Evolutionary conservation across 768 basidiomycete genomes (phyloP).

Genomic region (Chalciporus pseudorubinellus): DNA sequence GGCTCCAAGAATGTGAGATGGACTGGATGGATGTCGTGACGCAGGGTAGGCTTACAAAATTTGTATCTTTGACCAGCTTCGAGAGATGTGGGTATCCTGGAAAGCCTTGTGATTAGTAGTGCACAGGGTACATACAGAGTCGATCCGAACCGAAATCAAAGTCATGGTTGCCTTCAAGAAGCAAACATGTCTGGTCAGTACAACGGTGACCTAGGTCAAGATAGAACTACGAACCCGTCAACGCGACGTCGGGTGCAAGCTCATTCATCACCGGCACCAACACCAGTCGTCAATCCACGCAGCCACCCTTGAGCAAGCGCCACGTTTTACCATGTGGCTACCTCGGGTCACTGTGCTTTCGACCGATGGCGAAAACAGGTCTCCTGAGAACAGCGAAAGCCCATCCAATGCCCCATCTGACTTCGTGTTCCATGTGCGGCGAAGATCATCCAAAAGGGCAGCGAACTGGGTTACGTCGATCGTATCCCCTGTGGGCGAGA

Average conservation of each 20-base stretch:
- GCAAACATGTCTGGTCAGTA: slow-evolving; percentile 7
- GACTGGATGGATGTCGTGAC: not conserved
- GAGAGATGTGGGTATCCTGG: slow-evolving; percentile 63
- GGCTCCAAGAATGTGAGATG: slow-evolving; percentile 46
- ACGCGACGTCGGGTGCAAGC: slow-evolving; percentile 73
- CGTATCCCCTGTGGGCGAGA: slow-evolving; percentile 52
- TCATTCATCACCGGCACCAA: slow-evolving; percentile 86
- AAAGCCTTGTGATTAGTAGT: not conserved
- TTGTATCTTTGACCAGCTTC: slow-evolving; percentile 67
- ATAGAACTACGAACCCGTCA: slow-evolving; percentile 58
- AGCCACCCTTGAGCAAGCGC: not conserved
- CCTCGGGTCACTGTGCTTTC: slow-evolving; percentile 88
- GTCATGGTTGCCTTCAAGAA: slow-evolving; percentile 76
- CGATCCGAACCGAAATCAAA: slow-evolving; percentile 73
- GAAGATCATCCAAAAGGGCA: slow-evolving; percentile 61
- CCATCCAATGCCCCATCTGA: slow-evolving; percentile 61
- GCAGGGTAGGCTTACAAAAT: slow-evolving; percentile 53
- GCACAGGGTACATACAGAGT: not conserved
- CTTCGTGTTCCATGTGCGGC: slow-evolving; percentile 52
- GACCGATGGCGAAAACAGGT: slow-evolving; percentile 82
- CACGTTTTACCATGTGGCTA: slow-evolving; percentile 74
- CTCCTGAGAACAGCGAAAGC: slow-evolving; percentile 82
- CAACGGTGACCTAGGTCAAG: not conserved
- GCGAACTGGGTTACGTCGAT: slow-evolving; percentile 87
- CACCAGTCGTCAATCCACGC: not conserved